A percentile compares a stretch with the other conserved stretches of the same genome.
Evolutionary conservation across 2,329 filamentous ascomycete genomes (phyloP).

Genomic region (Pseudogymnoascus sp.): DNA sequence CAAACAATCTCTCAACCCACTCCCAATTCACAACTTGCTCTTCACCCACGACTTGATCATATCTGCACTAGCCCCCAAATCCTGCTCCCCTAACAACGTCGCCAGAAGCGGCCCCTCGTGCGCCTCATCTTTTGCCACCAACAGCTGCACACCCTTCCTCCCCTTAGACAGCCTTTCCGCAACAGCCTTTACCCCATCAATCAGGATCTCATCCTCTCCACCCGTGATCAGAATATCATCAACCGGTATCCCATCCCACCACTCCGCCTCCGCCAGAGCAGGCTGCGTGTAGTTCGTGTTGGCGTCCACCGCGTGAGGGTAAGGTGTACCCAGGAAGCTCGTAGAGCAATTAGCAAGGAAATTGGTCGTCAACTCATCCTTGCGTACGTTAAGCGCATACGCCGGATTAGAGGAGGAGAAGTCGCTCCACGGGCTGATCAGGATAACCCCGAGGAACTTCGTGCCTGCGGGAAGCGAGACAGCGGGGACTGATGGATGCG

Average conservation of each 20-base stretch:
- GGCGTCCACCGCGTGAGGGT: constrained; percentile 21
- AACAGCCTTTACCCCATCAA: constrained; percentile 42
- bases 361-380: constrained; percentile 39
- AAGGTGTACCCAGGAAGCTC: constrained; percentile 36
- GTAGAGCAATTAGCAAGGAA: constrained; percentile 37
- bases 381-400: constrained; percentile 37
- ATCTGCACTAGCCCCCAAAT: constrained; percentile 20
- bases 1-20: background rate
- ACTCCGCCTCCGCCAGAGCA: constrained; percentile 37
- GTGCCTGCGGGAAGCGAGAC: constrained; percentile 30
- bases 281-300: constrained; percentile 47
- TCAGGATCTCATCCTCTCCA: constrained; percentile 46
- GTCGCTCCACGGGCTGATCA: constrained; percentile 50
- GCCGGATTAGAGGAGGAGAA: constrained; percentile 39
- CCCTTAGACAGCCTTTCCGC: constrained; percentile 13
- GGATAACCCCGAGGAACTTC: constrained; percentile 40
- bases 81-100: constrained; percentile 20
- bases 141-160: constrained; percentile 14
- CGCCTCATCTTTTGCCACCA: constrained; percentile 21
- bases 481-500: constrained; percentile 44
- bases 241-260: constrained; percentile 44
- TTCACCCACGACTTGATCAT: constrained; percentile 22
- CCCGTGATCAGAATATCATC: constrained; percentile 43
- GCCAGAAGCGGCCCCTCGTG: constrained; percentile 23
- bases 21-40: constrained; percentile 18